Evolutionary conservation across 108 stramenopile species (phyloP).

Genomic region (Cylindrotheca fusiformis): DNA sequence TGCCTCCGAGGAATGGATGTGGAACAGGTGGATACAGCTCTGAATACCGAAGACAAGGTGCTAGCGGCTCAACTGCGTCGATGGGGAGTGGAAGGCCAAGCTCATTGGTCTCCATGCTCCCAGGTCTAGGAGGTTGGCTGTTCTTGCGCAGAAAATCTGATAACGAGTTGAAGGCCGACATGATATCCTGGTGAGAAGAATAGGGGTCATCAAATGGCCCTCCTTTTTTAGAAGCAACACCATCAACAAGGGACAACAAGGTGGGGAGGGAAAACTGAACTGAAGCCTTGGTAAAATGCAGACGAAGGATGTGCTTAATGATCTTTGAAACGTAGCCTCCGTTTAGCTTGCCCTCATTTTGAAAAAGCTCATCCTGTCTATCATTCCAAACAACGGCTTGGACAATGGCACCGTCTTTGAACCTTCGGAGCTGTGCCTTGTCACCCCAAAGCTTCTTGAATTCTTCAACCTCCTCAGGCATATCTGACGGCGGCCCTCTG

Average conservation of each 20-base stretch:
- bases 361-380: conserved; percentile 25
- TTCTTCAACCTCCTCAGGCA: conserved; percentile 38
- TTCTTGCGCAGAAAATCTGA: conserved; percentile 67
- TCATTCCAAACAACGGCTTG: conserved; percentile 84
- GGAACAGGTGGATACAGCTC: conserved; percentile 72
- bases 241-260: conserved; percentile 66
- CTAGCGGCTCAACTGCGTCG: conserved; percentile 79
- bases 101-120: conserved; percentile 8
- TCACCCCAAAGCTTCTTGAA: conserved; percentile 81
- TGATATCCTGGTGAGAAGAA: conserved; percentile 60
- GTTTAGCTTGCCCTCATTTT: conserved; percentile 54
- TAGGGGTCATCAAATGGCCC: conserved; percentile 6
- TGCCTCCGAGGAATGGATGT: conserved; percentile 72
- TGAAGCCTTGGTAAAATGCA: conserved; percentile 42
- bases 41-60: conserved; percentile 74
- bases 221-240: conserved; percentile 15
- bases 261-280: conserved; percentile 52
- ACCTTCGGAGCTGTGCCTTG: conserved; percentile 72
- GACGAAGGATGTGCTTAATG: conserved; percentile 55
- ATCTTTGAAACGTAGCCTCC: conserved; percentile 80
- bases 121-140: conserved; percentile 18
- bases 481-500: conserved; percentile 79
- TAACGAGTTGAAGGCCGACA: conserved; percentile 68
- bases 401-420: conserved; percentile 92
- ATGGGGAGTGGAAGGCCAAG: conserved; percentile 75